These are phyloP conservation scores for Trebouxia sp. DNA, from an alignment of 139 green algal genomes.

Conservation along the genomic window DNA sequence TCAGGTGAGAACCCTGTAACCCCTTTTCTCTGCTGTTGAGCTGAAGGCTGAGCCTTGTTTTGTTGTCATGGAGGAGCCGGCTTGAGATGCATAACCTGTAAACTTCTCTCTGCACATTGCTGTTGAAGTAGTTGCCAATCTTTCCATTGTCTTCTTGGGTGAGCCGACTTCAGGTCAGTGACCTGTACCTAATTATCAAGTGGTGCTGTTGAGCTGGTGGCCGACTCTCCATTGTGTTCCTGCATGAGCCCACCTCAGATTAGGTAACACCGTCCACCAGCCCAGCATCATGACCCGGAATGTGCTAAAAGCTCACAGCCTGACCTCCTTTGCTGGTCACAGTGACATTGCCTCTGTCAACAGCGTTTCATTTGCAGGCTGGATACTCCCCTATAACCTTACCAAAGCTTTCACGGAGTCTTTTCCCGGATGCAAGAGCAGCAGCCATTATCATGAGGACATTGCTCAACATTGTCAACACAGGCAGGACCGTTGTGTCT, in stretches of 20 bases:
- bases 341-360: too few species aligned
- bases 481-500: too few species aligned
- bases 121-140: neutral
- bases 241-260: neutral
- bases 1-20: conserved; percentile 30
- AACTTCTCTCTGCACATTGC: neutral
- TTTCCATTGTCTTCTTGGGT: conserved; percentile 41
- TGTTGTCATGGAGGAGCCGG: neutral
- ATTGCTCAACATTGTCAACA: too few species aligned
- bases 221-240: neutral
- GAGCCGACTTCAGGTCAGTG: conserved; percentile 40
- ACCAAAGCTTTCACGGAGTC: too few species aligned
- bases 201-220: neutral
- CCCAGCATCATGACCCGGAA: too few species aligned
- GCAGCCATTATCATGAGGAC: too few species aligned
- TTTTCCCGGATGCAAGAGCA: too few species aligned
- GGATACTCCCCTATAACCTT: too few species aligned
- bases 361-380: too few species aligned
- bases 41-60: neutral
- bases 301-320: too few species aligned
- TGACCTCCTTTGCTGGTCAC: too few species aligned
- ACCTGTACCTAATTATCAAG: neutral
- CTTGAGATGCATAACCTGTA: neutral
- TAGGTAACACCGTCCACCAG: too few species aligned
- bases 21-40: neutral